Evolutionary conservation across 345 rosid species (phyloP).

Genomic region (Bruguiera sexangula): DNA sequence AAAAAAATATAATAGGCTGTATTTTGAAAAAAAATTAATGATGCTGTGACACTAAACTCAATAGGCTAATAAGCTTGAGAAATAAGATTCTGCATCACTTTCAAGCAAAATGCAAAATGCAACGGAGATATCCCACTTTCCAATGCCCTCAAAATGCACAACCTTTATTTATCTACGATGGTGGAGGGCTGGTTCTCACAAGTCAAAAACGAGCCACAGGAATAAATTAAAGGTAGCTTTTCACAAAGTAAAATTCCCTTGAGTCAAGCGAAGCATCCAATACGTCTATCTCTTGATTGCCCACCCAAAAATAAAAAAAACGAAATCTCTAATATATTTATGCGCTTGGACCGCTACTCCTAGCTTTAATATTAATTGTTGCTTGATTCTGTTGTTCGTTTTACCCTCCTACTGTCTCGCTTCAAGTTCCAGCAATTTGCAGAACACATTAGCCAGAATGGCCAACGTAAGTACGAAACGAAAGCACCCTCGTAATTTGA

Average conservation of each 20-base stretch:
- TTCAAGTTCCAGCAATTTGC: not conserved
- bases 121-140: no score
- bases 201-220: conserved; percentile 17
- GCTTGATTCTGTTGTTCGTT: not conserved
- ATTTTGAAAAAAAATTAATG: no score
- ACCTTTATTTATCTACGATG: no score
- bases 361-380: not conserved
- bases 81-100: no score
- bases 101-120: no score
- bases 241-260: conserved; percentile 18
- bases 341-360: not conserved
- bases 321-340: conserved; percentile 1
- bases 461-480: conserved; percentile 31
- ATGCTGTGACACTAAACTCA: no score
- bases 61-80: no score
- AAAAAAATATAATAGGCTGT: no score
- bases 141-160: no score
- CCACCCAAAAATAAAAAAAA: no score
- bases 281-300: conserved; percentile 11
- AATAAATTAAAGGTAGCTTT: conserved; percentile 26
- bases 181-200: conserved; percentile 1
- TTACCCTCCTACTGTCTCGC: not conserved
- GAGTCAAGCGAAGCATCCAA: conserved; percentile 41
- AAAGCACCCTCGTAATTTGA: not conserved
- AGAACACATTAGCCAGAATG: conserved; percentile 21